A percentile compares a stretch with the other conserved stretches of the same genome.
These are phyloP conservation scores for Termitomyces sp. DNA, from an alignment of 768 basidiomycete species.

Conservation along the genomic window DNA sequence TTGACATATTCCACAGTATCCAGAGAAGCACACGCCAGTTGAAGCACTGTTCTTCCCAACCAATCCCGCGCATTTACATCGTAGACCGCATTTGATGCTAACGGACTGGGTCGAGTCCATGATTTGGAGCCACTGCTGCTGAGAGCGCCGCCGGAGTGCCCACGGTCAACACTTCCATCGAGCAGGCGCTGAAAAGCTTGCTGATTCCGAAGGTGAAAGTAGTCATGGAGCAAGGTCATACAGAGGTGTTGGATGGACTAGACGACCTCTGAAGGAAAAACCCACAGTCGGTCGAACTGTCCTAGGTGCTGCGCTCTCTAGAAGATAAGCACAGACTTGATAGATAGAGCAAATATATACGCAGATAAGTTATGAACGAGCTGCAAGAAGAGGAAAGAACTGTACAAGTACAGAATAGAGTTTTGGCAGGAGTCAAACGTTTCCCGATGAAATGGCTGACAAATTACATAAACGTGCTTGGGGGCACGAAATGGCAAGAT, in stretches of 20 bases:
- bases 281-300: slow-evolving; percentile 24
- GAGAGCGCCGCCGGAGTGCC: slow-evolving; percentile 24
- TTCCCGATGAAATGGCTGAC: slow-evolving; percentile 8
- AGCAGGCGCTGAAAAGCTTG: slow-evolving; percentile 76
- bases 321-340: slow-evolving; percentile 18
- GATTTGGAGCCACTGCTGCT: slow-evolving; percentile 55
- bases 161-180: slow-evolving; percentile 42
- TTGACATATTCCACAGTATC: slow-evolving; percentile 77
- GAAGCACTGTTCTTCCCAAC: slow-evolving; percentile 75
- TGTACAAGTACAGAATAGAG: neutral
- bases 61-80: slow-evolving; percentile 72
- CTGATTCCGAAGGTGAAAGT: slow-evolving; percentile 66
- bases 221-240: slow-evolving; percentile 81
- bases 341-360: neutral
- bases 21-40: slow-evolving; percentile 67
- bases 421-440: slow-evolving; percentile 4
- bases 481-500: neutral
- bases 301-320: slow-evolving; percentile 21
- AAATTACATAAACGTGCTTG: slow-evolving; percentile 10
- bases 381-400: neutral
- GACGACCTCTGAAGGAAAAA: slow-evolving; percentile 32
- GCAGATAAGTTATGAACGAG: slow-evolving; percentile 9
- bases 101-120: slow-evolving; percentile 46
- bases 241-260: slow-evolving; percentile 35
- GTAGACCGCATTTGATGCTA: slow-evolving; percentile 27